These are phyloP conservation scores for Atkinsonella hypoxylon DNA, from an alignment of 2,329 filamentous ascomycete genomes.

Conservation along the genomic window DNA sequence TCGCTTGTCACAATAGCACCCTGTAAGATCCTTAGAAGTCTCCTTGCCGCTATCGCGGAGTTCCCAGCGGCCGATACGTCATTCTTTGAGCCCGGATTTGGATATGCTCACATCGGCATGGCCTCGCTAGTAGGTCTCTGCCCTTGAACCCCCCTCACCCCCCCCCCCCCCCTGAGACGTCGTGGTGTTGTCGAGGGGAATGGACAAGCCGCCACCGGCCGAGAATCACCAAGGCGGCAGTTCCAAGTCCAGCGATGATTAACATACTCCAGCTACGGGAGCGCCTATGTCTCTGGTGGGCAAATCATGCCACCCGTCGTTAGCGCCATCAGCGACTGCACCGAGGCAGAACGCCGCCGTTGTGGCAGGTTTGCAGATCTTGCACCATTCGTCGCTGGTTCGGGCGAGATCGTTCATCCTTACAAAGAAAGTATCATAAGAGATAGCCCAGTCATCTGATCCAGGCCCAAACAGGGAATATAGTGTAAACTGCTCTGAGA, in stretches of 20 bases:
- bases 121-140: conserved; percentile 30
- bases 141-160: conserved; percentile 38
- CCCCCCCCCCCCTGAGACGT: conserved; percentile 12
- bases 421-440: conserved; percentile 26
- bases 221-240: conserved; percentile 20
- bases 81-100: conserved; percentile 27
- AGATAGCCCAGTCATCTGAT: conserved; percentile 20
- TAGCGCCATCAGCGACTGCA: neutral
- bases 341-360: conserved; percentile 26
- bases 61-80: conserved; percentile 39
- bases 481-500: conserved; percentile 20
- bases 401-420: conserved; percentile 25
- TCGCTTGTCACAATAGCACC: conserved; percentile 15
- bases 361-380: conserved; percentile 22
- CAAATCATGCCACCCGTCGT: neutral
- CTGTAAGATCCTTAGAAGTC: conserved; percentile 6
- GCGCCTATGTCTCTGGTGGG: conserved; percentile 18
- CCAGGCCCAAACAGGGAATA: conserved; percentile 30
- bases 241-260: conserved; percentile 22
- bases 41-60: conserved; percentile 18
- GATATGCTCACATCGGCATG: conserved; percentile 32
- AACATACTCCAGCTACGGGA: conserved; percentile 30
- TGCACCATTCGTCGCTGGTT: conserved; percentile 30
- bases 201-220: conserved; percentile 22
- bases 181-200: conserved; percentile 1